Evolutionary conservation across 2,329 filamentous ascomycete species (phyloP), one percentile per base, ranked within the genome.

Genomic region (Didymella glomerata): DNA sequence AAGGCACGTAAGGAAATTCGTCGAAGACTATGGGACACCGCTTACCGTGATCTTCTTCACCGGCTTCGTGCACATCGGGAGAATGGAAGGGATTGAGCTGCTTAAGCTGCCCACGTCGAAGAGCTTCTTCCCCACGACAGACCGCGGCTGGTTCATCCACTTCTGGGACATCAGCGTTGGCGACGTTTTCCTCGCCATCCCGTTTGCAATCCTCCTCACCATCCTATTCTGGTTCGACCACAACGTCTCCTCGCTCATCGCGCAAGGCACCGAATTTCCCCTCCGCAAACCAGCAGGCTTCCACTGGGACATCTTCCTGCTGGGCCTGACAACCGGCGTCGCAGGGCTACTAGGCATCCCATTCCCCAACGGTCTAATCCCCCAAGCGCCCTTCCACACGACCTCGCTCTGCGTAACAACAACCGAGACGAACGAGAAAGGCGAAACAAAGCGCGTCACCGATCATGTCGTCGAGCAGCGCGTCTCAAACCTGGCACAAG

Each of bases 221-320:
- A 88, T 96, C 22, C 79, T 96, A 4, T 96, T 96, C 74, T 96
- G 90, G 80, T 96, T 95, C 74, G 92, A 96, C 71, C 92, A 96
- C 71, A 96, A 95, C 51, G 70, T 86, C 50, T 84, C 82, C 60
- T 84, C 82, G 24, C 77, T 87, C 30, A 85, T 82, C 10, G 84
- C 84, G 0, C 85, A 86, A 71, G 84, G 82, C 14, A 81, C 80
- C 25, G 79, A 85, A 25, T 86, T 83, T 47, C 84, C 84, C 0
- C 76, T 87, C 11, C 80, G 80, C 51, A 86, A 87, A 64, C 84
- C 84, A 0, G 84, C 83, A 0, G 84, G 84, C n/a, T 86, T 86
- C 67, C 84, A 86, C 68, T 86, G 84, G 84, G 85, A 86, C 68
- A 82, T 86, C 65, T 86, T 86, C 71, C 78, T 87, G 0, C 78